Percentiles rank a stretch among this genome's conserved stretches.
Conservation (phyloP, 1,139 yeast genomes). For the Pichia sp. region DNA sequence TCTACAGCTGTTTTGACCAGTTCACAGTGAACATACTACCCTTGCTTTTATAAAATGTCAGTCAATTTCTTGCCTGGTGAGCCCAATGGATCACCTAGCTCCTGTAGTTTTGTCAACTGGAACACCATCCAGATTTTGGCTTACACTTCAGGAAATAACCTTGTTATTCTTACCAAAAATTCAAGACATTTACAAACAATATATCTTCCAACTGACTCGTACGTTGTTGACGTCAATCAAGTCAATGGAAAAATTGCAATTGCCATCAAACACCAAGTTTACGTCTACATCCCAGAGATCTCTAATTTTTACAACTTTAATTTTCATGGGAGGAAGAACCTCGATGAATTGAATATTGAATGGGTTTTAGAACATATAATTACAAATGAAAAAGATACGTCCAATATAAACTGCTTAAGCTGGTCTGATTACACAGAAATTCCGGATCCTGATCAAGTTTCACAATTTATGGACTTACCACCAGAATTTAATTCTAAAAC, state of each 20-base stretch:
- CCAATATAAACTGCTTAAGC: conserved; percentile 45
- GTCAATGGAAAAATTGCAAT: conserved; percentile 54
- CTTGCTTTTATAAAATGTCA: too few relatives aligned
- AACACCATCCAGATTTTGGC: conserved; percentile 57
- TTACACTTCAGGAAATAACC: conserved; percentile 84
- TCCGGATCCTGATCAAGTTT: conserved; percentile 23
- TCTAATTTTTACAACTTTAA: conserved; percentile 30
- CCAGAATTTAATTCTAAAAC: conserved; percentile 31
- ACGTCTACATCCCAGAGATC: conserved; percentile 41
- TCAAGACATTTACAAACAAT: conserved; percentile 65
- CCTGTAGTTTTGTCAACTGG: conserved; percentile 65
- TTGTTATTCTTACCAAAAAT: conserved; percentile 55
- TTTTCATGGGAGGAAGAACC: conserved; percentile 29
- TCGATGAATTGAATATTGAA: conserved; percentile 26
- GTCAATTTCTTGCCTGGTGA: conserved; percentile 70
- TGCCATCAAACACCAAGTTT: conserved; percentile 33
- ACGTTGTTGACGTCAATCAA: conserved; percentile 56
- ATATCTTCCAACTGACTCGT: conserved; percentile 62
- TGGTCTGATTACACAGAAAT: conserved; percentile 54
- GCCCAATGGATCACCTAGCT: conserved; percentile 53
- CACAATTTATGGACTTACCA: conserved; percentile 27
- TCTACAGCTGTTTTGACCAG: too few relatives aligned
- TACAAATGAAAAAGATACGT: conserved; percentile 29
- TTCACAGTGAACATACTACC: too few relatives aligned
- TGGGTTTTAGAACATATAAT: conserved; percentile 44